Base-by-base conservation (phyloP, 441 rosid species). In the Flueggea neowawraea region DNA sequence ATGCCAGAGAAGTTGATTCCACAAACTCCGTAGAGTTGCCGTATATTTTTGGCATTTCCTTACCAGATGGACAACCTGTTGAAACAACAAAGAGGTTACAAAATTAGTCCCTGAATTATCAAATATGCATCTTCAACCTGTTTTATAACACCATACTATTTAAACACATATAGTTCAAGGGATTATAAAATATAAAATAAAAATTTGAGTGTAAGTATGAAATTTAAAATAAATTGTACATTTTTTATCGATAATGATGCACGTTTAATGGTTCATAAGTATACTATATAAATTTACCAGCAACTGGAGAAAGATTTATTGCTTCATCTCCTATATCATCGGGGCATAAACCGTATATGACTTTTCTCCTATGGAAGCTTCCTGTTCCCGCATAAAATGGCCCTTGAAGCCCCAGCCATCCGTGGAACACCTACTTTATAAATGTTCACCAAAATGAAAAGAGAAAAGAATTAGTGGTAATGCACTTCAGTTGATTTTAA, bases 331-430 rank as follows among this genome's bases (percentile, higher is more conserved):
- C 69, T 15, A 41, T 12, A 10, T 79, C 80, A 6, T 73, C 55
- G 0, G 80, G 70, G 55, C 72, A 67, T 1, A 61, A 54, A 13
- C 88, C 82, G 16, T 88, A 88, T 1, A 88, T 83, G 10, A 83
- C 83, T 78, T 80, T 75, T 54, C 94, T 66, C 49, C 81, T 75
- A 49, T 80, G 91, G 53, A 86, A 82, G 31, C 94, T 73, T 59
- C 97, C 94, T 0, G 91, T 78, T 3, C 90, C 97, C 0, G 2
- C 49, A 12, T 81, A 85, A 4, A 43, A 0, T 0, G 83, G 63
- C 48, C 96, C 94, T 75, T 88, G 91, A 60, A 85, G 65, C 57
- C 93, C 95, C 11, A 36, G 77, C 1, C 80, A 2, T 55, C 97
- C 96, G 13, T 36, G 68, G 16, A 69, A 68, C 10, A 74, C 0